Base-by-base conservation (phyloP, 306 rosid species). In the Ceratonia siliqua region DNA sequence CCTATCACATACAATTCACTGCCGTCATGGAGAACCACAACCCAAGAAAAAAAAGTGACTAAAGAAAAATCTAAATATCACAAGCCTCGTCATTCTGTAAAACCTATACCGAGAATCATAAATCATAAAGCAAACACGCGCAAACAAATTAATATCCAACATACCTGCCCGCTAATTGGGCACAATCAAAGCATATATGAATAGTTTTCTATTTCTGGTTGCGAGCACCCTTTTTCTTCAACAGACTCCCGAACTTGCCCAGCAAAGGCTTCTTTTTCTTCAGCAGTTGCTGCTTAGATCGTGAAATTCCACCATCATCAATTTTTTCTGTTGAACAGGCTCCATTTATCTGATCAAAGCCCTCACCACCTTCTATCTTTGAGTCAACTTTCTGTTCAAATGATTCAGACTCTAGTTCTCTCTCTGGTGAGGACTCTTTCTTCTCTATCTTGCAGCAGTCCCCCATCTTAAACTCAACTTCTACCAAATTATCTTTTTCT, bases 361-460 rank as follows among this genome's bases (percentile, higher is more conserved):
- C 75, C 55, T 87, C 92, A 0, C 79, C 69, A 8, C 70, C 81
- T 54, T 82, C 89, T 12, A 49, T 78, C 83, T 94, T 94, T 1
- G 95, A 77, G 24, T 91, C 92, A 71, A 69, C 90, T 70, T 91
- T 97, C 72, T 88, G 94, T 73, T 83, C 84, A 2, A 91, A 76
- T 22, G 91, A 87, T 82, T 83, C 94, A 64, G 87, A 86, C 81
- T 85, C 92, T 13, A 81, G 63, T 75, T 81, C 96, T 80, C 94
- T 83, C 87, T 85, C 98, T 1, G 91, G 95, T 3, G 89, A 91
- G 86, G 90, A 88, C 73, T 94, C 98, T 72, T 94, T 94, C 87
- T 91, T 94, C 82, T 94, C 98, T 41, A 94, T 94, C 84, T 84
- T 90, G 88, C 92, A 85, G 85, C 96, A 90, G 82, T 92, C 98